phyloP scores from a whole-genome alignment of 495 filamentous ascomycete species.

The Trichoderma asperelloides region DNA sequence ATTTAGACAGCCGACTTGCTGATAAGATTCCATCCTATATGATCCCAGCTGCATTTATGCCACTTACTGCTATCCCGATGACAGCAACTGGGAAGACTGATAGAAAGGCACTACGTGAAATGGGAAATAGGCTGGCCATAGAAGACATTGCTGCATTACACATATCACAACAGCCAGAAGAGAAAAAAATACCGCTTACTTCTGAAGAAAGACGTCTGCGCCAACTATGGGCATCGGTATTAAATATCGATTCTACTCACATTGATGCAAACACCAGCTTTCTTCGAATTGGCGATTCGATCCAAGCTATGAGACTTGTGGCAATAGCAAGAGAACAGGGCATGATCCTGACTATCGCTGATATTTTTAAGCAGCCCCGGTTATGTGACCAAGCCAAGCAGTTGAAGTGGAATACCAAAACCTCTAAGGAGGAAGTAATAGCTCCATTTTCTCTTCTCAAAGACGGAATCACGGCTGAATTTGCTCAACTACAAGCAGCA shows the following conservation, averaged over 20 bases:
- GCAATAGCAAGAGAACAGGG: neutral
- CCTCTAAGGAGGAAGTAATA: neutral
- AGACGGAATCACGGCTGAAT: too few relatives aligned
- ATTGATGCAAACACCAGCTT: conserved; percentile 19
- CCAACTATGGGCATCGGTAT: conserved; percentile 3
- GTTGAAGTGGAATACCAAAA: too few relatives aligned
- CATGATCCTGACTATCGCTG: neutral
- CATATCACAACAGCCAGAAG: neutral
- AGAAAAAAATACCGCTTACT: neutral
- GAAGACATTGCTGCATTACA: neutral
- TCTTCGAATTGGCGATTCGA: conserved; percentile 31
- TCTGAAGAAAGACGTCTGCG: neutral
- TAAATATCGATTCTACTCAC: neutral
- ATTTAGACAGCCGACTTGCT: neutral
- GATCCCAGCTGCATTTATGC: neutral
- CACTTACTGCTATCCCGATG: neutral
- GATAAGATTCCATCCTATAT: neutral
- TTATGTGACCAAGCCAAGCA: too few relatives aligned
- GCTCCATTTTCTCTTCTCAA: too few relatives aligned
- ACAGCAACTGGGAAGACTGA: neutral
- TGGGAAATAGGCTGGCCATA: neutral
- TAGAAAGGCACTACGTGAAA: neutral
- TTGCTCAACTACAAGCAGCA: neutral
- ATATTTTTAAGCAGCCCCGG: neutral
- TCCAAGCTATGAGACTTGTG: conserved; percentile 24